Conservation (phyloP, 352 stramenopile genomes). For the Pythium monospermum region DNA sequence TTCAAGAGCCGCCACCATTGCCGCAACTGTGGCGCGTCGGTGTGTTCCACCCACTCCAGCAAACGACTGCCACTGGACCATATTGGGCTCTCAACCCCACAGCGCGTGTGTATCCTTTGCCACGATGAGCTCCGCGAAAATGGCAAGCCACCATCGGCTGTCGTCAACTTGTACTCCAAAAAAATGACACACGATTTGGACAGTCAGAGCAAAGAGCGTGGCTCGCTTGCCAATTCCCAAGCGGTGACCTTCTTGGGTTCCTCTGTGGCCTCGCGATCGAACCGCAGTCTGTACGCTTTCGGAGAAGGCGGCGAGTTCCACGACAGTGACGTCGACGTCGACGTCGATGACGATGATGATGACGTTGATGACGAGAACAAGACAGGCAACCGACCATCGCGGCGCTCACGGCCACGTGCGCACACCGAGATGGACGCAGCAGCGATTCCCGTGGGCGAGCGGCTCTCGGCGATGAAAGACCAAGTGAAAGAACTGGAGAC, state of each 20-base stretch:
- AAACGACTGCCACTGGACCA: conserved; percentile 58
- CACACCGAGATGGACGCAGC: conserved; percentile 58
- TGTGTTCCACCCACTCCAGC: conserved; percentile 80
- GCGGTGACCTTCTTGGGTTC: conserved; percentile 14
- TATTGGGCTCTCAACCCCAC: conserved; percentile 47
- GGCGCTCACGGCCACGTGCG: conserved; percentile 37
- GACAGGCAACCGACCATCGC: not conserved
- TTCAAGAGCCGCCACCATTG: conserved; percentile 86
- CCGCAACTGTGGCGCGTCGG: conserved; percentile 81
- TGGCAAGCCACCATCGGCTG: conserved; percentile 55
- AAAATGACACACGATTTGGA: conserved; percentile 21
- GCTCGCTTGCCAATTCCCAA: conserved; percentile 19
- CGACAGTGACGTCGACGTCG: conserved; percentile 25
- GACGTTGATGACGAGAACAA: conserved; percentile 3
- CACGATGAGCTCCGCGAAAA: conserved; percentile 74
- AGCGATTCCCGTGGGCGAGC: too few relatives aligned
- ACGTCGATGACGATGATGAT: conserved; percentile 1
- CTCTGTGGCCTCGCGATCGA: conserved; percentile 12
- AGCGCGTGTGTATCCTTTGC: conserved; percentile 77
- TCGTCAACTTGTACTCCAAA: conserved; percentile 64
- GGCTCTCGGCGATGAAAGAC: conserved; percentile 54
- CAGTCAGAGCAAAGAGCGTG: conserved; percentile 2
- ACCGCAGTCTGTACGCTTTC: conserved; percentile 1
- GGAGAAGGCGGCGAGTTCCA: conserved; percentile 18
- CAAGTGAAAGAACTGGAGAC: conserved; percentile 66